A percentile compares a stretch with the other conserved stretches of the same genome.
Evolutionary conservation across 2,329 filamentous ascomycete genomes (phyloP).

Genomic region (Sporothrix inflata): DNA sequence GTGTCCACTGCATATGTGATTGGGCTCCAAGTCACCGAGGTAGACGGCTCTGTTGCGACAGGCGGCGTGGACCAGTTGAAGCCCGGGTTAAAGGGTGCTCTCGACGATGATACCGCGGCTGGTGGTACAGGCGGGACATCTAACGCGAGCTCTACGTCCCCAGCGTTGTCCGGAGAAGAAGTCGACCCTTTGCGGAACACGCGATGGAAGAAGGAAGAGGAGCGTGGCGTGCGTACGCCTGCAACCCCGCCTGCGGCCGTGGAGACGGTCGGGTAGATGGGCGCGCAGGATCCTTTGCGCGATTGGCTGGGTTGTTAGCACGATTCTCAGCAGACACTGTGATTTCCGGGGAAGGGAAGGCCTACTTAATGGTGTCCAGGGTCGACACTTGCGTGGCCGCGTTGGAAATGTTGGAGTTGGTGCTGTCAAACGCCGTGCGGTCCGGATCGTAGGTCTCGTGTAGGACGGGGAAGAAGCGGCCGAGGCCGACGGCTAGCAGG

Average conservation of each 20-base stretch:
- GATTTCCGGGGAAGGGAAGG: neutral
- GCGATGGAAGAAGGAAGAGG: neutral
- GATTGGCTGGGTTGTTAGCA: conserved; percentile 17
- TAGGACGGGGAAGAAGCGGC: conserved; percentile 49
- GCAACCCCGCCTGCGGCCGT: neutral
- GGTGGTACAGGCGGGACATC: too few relatives aligned
- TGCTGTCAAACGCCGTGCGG: conserved; percentile 26
- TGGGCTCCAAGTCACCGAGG: neutral
- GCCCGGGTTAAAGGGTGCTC: conserved; percentile 27
- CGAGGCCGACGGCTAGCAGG: conserved; percentile 48
- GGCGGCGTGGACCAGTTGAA: conserved; percentile 30
- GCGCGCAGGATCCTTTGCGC: conserved; percentile 27
- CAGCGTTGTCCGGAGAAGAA: too few relatives aligned
- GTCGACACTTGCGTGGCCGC: conserved; percentile 13
- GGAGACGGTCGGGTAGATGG: neutral
- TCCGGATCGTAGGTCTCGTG: conserved; percentile 40
- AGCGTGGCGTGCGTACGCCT: neutral
- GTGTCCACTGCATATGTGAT: neutral
- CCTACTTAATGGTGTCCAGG: neutral
- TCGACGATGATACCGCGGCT: neutral
- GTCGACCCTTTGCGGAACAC: neutral
- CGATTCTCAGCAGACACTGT: neutral
- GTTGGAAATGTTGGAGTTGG: neutral
- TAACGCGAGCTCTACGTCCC: neutral
- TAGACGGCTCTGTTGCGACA: neutral